Evolutionary conservation across 2,329 filamentous ascomycete species (phyloP).

Genomic region (Sphaceloma murrayae): DNA sequence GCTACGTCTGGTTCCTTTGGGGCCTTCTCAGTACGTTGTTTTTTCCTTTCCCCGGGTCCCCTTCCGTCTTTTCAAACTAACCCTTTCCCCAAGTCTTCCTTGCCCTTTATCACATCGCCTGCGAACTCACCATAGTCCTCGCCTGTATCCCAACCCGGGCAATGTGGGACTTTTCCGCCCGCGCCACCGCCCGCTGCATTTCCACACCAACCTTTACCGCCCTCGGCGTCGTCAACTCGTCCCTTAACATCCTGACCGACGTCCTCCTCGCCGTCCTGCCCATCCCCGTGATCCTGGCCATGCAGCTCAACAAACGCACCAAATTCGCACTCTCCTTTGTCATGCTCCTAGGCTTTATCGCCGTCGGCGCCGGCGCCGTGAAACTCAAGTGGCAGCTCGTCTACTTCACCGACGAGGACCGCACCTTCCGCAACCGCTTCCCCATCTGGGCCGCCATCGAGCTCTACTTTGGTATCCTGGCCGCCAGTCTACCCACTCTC

Average conservation of each 20-base stretch:
- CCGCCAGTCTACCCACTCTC: constrained; percentile 37
- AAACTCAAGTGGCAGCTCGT: constrained; percentile 34
- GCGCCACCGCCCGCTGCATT: constrained; percentile 36
- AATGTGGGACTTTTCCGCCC: constrained; percentile 33
- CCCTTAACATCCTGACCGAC: constrained; percentile 34
- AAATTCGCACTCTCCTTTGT: constrained; percentile 32
- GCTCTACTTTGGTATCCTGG: constrained; percentile 37
- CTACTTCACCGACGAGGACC: constrained; percentile 31
- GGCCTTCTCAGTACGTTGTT: constrained; percentile 34
- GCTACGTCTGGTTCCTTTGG: constrained; percentile 36
- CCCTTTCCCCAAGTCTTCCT: constrained; percentile 34
- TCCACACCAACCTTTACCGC: constrained; percentile 33
- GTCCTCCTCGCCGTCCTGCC: constrained; percentile 35
- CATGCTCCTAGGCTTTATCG: constrained; percentile 34
- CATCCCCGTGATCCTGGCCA: constrained; percentile 35
- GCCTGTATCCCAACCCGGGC: constrained; percentile 39
- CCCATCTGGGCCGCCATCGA: constrained; percentile 40
- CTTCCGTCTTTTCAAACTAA: constrained; percentile 25
- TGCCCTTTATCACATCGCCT: constrained; percentile 34
- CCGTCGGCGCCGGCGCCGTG: constrained; percentile 35
- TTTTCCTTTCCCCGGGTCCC: constrained; percentile 30
- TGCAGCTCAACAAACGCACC: constrained; percentile 36
- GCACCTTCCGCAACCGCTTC: constrained; percentile 32
- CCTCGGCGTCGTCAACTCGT: constrained; percentile 40
- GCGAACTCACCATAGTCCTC: constrained; percentile 40